Evolutionary conservation across 257 asterid genomes (phyloP), one percentile per base, ranked within the genome.

Genomic region (Nicotiana benthamiana): DNA sequence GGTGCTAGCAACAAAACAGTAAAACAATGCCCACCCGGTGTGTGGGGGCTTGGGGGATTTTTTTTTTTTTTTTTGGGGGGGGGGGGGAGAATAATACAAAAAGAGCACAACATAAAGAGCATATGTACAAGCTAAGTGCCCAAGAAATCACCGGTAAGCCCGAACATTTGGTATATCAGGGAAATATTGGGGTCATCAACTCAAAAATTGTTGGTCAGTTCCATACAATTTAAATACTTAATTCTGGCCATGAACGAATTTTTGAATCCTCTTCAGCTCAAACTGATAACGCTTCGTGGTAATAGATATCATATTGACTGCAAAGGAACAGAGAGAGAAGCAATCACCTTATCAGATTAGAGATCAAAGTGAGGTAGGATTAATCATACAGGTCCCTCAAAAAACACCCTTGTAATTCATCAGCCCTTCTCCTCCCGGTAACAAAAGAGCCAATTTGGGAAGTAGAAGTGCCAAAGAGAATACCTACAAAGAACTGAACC

Each of bases 401-500:
- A 56, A 60, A 60, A 60, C 70, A 15, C 13, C 72, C 40, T 26
- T 2, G 20, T 27, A 63, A 61, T 63, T 13, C 10, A 63, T 27
- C 40, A 62, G 20, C 40, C 1, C 68, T 62, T 26, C n/a, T 26
- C 15, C 13, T 20, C n/a, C 16, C 10, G 4, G 43, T 27, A 27
- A 5, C 36, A 63, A 64, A 15, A 28, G 74, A 16, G 74, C 48
- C 72, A 64, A 15, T 11, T 70, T 70, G 57, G 12, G 1, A 70
- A n/a, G 9, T 36, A 60, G 9, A 51, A 82, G 57, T 40, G 56
- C 12, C 61, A 63, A 53, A 80, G 51, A 75, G 82, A 91, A 82
- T 77, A 86, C 95, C 90, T 75, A 53, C 79, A 65, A 60, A 83
- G 77, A 87, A 83, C 74, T 57, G 75, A 79, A 79, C 40, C 82